These are phyloP conservation scores for Trametes coccinea DNA, from an alignment of 768 basidiomycete genomes.

Conservation along the genomic window DNA sequence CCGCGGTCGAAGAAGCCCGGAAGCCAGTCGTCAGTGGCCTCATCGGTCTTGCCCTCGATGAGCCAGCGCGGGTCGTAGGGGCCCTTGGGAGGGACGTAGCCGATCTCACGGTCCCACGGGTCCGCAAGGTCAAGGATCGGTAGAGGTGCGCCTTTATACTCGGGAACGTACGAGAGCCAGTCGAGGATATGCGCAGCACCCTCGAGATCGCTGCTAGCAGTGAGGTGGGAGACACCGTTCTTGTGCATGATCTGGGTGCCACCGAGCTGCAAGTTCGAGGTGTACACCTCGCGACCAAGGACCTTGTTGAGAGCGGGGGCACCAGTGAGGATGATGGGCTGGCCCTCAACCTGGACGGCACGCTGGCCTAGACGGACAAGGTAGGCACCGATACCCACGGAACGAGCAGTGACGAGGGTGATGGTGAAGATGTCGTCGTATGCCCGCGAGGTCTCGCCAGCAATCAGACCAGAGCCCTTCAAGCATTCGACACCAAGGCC, in stretches of 20 bases:
- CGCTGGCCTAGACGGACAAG: constrained; percentile 97
- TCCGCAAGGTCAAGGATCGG: constrained; percentile 77
- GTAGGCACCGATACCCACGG: constrained; percentile 98
- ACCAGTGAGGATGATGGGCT: constrained; percentile 98
- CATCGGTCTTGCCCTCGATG: constrained; percentile 92
- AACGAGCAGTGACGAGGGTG: constrained; percentile 96
- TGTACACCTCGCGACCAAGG: constrained; percentile 97
- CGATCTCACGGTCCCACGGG: constrained; percentile 90
- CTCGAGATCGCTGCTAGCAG: constrained; percentile 92
- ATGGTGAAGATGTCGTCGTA: constrained; percentile 99
- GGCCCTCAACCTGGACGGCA: constrained; percentile 97
- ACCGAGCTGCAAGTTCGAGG: constrained; percentile 96
- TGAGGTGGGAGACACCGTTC: constrained; percentile 97
- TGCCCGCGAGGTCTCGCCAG: constrained; percentile 96
- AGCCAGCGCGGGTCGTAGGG: constrained; percentile 98
- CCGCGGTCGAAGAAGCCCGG: constrained; percentile 96
- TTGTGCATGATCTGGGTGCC: constrained; percentile 99
- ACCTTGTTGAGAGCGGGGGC: constrained; percentile 98
- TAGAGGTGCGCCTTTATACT: constrained; percentile 73
- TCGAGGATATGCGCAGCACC: constrained; percentile 92
- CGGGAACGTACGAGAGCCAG: constrained; percentile 94
- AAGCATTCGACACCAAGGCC: constrained; percentile 96
- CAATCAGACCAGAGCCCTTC: constrained; percentile 96
- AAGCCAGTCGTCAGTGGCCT: constrained; percentile 71
- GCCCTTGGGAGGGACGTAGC: constrained; percentile 88